Evolutionary conservation across 768 basidiomycete genomes (phyloP).

Genomic region (Naganishia vishniacii): DNA sequence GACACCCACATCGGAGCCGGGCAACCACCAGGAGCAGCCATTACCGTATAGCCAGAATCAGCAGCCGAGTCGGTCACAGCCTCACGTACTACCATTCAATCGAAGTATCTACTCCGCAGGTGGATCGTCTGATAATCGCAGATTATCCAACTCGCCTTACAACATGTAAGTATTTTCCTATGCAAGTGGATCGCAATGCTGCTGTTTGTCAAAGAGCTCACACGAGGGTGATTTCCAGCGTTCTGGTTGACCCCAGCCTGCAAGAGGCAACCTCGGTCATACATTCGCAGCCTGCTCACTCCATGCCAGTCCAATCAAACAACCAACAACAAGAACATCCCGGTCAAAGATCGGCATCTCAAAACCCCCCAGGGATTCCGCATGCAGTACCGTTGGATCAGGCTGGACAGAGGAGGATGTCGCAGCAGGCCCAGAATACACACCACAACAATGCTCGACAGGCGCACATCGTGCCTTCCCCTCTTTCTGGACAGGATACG

Average conservation of each 20-base stretch:
- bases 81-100: background rate
- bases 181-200: background rate
- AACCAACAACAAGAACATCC: background rate
- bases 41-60: background rate
- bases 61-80: background rate
- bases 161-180: background rate
- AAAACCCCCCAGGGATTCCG: background rate
- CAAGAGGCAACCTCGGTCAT: background rate
- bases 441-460: background rate
- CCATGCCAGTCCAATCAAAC: background rate
- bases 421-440: background rate
- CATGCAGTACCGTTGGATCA: background rate
- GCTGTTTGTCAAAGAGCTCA: background rate
- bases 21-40: constrained; percentile 6
- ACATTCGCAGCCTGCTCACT: background rate
- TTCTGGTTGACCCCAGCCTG: background rate
- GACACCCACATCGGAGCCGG: background rate
- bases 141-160: background rate
- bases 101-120: constrained; percentile 1
- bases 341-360: background rate
- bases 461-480: background rate
- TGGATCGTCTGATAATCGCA: background rate
- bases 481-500: background rate
- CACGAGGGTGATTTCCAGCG: background rate
- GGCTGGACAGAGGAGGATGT: background rate